Conservation (phyloP, 2,329 filamentous ascomycete genomes). For the Penicillium digitatum region DNA sequence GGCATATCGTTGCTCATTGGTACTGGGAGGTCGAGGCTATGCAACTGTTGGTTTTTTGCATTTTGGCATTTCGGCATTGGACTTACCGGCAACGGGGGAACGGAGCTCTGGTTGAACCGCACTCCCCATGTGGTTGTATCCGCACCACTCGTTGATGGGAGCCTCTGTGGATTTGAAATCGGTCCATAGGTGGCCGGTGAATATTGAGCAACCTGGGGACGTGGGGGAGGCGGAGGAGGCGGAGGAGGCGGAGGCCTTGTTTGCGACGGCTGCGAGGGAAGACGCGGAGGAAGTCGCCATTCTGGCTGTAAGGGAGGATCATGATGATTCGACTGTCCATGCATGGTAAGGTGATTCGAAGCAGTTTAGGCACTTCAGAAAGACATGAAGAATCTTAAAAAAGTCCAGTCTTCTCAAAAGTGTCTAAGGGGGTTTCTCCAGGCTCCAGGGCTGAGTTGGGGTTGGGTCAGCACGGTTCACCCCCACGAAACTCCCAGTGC, state of each 20-base stretch:
- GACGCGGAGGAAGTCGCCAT: constrained; percentile 35
- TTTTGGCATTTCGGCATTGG: neutral
- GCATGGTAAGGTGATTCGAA: constrained; percentile 27
- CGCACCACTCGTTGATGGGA: constrained; percentile 19
- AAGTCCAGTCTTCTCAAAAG: neutral
- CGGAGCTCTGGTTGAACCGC: constrained; percentile 37
- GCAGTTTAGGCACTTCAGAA: neutral
- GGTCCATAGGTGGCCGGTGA: constrained; percentile 36
- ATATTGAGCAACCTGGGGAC: constrained; percentile 27
- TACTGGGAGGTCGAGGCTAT: constrained; percentile 39
- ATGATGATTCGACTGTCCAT: constrained; percentile 30
- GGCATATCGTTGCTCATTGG: constrained; percentile 23
- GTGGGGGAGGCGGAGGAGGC: constrained; percentile 26
- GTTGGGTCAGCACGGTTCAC: constrained; percentile 5
- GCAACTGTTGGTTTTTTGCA: neutral
- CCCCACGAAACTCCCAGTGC: neutral
- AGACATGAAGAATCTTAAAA: neutral
- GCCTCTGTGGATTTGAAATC: constrained; percentile 26
- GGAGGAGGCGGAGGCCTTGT: constrained; percentile 23
- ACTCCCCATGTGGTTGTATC: constrained; percentile 45
- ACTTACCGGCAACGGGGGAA: constrained; percentile 39
- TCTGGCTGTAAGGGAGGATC: constrained; percentile 36
- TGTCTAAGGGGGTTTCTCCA: neutral
- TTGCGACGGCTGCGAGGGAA: constrained; percentile 19
- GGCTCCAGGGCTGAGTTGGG: constrained; percentile 7